A percentile compares a stretch with the other conserved stretches of the same genome.
Evolutionary conservation across 495 filamentous ascomycete genomes (phyloP).

Genomic region (Trichoderma parareesei): DNA sequence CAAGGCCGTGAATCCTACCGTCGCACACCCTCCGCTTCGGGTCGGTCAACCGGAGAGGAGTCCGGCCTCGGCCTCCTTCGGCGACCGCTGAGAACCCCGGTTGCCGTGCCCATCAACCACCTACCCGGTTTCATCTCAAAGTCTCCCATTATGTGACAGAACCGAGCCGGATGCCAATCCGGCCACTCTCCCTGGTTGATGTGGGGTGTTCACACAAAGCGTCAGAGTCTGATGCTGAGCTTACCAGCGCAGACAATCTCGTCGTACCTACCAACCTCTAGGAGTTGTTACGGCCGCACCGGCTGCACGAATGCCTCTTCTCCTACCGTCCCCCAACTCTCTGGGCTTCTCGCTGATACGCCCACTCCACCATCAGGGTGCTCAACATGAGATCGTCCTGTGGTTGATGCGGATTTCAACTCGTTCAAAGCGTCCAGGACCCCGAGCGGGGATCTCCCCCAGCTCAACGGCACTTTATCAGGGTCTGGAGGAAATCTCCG

Average conservation of each 20-base stretch:
- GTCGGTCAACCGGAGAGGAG: background rate
- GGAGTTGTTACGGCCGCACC: too few species aligned
- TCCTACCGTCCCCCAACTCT: background rate
- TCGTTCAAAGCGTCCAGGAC: background rate
- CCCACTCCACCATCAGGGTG: background rate
- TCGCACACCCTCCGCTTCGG: background rate
- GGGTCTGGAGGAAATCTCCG: background rate
- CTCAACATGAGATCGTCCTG: background rate
- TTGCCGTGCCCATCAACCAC: too few species aligned
- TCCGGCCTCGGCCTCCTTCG: background rate
- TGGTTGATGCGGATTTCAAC: background rate
- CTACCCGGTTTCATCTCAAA: too few species aligned
- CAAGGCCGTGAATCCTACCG: background rate
- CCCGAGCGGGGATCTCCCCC: background rate
- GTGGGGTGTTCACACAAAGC: too few species aligned
- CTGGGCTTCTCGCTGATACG: background rate
- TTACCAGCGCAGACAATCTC: too few species aligned
- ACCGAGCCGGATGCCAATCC: too few species aligned
- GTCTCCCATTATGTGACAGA: too few species aligned
- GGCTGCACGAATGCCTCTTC: too few species aligned
- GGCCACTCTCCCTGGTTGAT: too few species aligned
- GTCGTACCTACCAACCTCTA: too few species aligned
- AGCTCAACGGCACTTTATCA: background rate
- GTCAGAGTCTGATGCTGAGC: too few species aligned
- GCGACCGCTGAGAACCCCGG: background rate